These are phyloP conservation scores for Lactifluus piperatus DNA, from an alignment of 768 basidiomycete species.

Conservation along the genomic window DNA sequence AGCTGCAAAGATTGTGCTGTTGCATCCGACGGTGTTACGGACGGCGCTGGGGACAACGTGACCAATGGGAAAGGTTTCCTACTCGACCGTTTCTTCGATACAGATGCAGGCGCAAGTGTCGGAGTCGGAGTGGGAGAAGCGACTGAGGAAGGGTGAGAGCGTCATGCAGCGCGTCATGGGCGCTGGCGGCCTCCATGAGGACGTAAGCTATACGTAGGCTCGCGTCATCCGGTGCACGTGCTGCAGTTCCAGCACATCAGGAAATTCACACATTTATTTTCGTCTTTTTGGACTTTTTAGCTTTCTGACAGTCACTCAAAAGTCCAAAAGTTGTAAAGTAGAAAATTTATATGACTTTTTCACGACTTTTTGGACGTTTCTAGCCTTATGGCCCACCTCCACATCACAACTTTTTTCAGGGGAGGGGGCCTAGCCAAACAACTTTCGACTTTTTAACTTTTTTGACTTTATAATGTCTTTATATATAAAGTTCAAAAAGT, in stretches of 20 bases:
- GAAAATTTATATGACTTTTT: too few relatives aligned
- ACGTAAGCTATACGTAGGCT: conserved; percentile 4
- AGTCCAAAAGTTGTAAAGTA: too few relatives aligned
- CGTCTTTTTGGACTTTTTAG: too few relatives aligned
- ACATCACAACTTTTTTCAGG: too few relatives aligned
- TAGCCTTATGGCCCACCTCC: too few relatives aligned
- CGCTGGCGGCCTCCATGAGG: conserved; percentile 11
- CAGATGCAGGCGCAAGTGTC: not conserved
- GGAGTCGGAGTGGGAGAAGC: not conserved
- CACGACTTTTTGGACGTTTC: too few relatives aligned
- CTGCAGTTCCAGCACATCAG: not conserved
- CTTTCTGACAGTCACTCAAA: too few relatives aligned
- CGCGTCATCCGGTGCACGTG: not conserved
- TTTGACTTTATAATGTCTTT: too few relatives aligned
- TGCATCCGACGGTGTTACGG: not conserved
- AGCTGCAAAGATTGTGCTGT: not conserved
- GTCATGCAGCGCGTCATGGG: conserved; percentile 9
- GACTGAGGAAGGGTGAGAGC: not conserved
- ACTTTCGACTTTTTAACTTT: too few relatives aligned
- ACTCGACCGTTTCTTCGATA: not conserved
- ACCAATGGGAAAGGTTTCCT: conserved; percentile 6
- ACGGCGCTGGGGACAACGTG: not conserved
- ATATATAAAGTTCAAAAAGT: too few relatives aligned
- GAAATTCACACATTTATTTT: too few relatives aligned
- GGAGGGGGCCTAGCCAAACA: too few relatives aligned